A percentile compares a stretch with the other conserved stretches of the same genome.
These are phyloP conservation scores for Trifolium fragiferum DNA, from an alignment of 306 rosid species.

Conservation along the genomic window DNA sequence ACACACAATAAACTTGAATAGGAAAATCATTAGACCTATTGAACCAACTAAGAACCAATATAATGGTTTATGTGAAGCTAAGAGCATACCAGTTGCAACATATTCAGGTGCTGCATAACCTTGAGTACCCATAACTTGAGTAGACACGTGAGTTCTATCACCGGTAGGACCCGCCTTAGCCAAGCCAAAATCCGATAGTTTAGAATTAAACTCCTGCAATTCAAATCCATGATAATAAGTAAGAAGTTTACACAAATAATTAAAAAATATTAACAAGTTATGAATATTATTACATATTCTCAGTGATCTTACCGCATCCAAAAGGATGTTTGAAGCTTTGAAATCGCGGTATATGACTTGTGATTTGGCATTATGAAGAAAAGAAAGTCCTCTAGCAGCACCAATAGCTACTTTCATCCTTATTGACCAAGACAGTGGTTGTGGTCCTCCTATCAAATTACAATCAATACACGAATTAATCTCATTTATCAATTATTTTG, in stretches of 20 bases:
- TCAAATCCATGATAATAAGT: slow-evolving; percentile 30
- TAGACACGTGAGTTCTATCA: slow-evolving; percentile 92
- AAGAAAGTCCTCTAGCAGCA: slow-evolving; percentile 92
- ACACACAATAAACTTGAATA: background rate
- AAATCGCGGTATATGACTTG: slow-evolving; percentile 97
- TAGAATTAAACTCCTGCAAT: slow-evolving; percentile 82
- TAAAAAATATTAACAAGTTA: background rate
- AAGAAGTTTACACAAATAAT: slow-evolving; percentile 18
- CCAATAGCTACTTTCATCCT: slow-evolving; percentile 94
- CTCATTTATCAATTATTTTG: background rate
- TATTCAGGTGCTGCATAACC: slow-evolving; percentile 99
- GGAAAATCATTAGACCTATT: no score
- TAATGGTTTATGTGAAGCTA: slow-evolving; percentile 44
- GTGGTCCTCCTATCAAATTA: slow-evolving; percentile 76
- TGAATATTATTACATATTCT: background rate
- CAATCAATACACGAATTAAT: slow-evolving; percentile 13
- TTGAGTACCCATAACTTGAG: slow-evolving; percentile 94
- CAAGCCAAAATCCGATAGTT: slow-evolving; percentile 96
- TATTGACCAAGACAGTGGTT: slow-evolving; percentile 85
- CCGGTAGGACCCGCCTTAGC: slow-evolving; percentile 98
- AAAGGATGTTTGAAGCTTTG: slow-evolving; percentile 92
- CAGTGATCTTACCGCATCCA: slow-evolving; percentile 70
- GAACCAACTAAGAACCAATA: slow-evolving; percentile 45
- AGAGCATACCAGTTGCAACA: slow-evolving; percentile 82
- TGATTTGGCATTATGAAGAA: slow-evolving; percentile 90